Conservation (phyloP, 768 basidiomycete species). For the Imleria badia region DNA sequence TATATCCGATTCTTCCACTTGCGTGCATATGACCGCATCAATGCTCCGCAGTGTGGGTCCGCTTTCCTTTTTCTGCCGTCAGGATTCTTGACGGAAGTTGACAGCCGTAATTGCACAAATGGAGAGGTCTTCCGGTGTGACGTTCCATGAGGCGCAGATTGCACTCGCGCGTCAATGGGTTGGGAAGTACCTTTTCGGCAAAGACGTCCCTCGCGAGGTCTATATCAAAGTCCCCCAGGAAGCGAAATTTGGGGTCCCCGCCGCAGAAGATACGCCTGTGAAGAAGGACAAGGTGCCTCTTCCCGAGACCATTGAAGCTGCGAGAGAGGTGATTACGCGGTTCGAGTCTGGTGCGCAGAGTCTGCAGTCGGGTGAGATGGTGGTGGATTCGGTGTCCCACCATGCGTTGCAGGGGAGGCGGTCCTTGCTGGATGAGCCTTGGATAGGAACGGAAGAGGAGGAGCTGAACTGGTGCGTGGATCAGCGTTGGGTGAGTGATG, state of each 20-base stretch:
- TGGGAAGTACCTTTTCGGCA: conserved; percentile 42
- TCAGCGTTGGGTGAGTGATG: neutral
- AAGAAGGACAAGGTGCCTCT: conserved; percentile 65
- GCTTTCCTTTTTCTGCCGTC: neutral
- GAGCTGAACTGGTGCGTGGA: conserved; percentile 73
- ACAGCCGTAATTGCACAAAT: conserved; percentile 59
- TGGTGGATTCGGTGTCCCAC: conserved; percentile 78
- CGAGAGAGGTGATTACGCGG: conserved; percentile 58
- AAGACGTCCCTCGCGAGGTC: conserved; percentile 47
- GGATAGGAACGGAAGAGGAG: conserved; percentile 82
- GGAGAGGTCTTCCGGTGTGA: conserved; percentile 73
- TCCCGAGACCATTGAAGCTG: conserved; percentile 66
- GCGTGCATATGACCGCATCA: conserved; percentile 87
- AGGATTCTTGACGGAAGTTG: conserved; percentile 25
- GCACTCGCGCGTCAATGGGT: conserved; percentile 81
- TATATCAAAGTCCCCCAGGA: conserved; percentile 57
- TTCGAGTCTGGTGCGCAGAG: conserved; percentile 69
- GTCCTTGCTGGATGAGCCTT: conserved; percentile 69
- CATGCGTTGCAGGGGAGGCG: conserved; percentile 70
- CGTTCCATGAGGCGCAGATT: conserved; percentile 83
- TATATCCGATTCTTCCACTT: conserved; percentile 94
- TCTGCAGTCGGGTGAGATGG: conserved; percentile 57
- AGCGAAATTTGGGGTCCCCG: conserved; percentile 46
- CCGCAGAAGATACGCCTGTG: conserved; percentile 50
- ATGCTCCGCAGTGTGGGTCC: conserved; percentile 61